Evolutionary conservation across 2,329 filamentous ascomycete species (phyloP).

Genomic region (Colletotrichum sidae): DNA sequence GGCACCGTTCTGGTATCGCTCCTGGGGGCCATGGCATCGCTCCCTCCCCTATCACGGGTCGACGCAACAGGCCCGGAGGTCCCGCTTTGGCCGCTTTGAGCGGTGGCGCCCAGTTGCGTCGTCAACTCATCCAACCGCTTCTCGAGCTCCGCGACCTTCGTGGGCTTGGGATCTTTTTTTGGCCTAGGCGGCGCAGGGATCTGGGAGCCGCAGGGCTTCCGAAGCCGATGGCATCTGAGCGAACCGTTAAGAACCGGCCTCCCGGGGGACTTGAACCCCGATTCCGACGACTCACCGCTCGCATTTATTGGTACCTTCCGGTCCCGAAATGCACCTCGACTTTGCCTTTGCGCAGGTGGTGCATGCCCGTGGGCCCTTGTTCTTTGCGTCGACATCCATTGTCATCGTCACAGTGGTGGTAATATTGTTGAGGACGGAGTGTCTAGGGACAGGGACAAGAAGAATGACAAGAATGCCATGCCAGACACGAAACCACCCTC

Average conservation of each 20-base stretch:
- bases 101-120: slow-evolving; percentile 52
- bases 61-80: background rate
- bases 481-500: slow-evolving; percentile 2
- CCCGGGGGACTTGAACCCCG: background rate
- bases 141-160: slow-evolving; percentile 62
- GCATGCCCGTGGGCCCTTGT: slow-evolving; percentile 61
- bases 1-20: slow-evolving; percentile 20
- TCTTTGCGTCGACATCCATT: slow-evolving; percentile 33
- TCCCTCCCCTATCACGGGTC: background rate
- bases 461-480: background rate
- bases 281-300: slow-evolving; percentile 55
- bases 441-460: background rate
- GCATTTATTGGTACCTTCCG: slow-evolving; percentile 54
- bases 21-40: slow-evolving; percentile 13
- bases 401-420: background rate
- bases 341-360: slow-evolving; percentile 65
- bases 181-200: slow-evolving; percentile 60
- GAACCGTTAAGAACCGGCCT: background rate
- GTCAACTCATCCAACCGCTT: slow-evolving; percentile 62
- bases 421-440: background rate
- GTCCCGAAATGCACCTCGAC: slow-evolving; percentile 59
- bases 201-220: slow-evolving; percentile 60
- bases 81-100: slow-evolving; percentile 31
- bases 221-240: slow-evolving; percentile 59
- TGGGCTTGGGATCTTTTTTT: slow-evolving; percentile 60